Conservation (phyloP, 2,329 filamentous ascomycete species). For the Aspergillus quadricinctus region DNA sequence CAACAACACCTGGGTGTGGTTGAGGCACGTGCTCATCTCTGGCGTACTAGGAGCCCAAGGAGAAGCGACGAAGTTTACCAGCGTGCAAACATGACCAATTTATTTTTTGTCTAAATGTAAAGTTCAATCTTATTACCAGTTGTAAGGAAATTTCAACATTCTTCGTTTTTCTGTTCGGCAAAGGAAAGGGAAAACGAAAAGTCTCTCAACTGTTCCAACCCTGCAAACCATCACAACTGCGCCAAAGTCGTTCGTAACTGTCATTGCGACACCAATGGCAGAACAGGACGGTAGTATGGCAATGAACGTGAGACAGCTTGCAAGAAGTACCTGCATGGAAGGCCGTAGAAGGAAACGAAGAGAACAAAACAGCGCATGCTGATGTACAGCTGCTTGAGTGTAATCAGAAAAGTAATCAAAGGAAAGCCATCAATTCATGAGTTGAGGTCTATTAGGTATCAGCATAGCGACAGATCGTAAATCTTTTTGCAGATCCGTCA, state of each 20-base stretch:
- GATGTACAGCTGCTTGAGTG: neutral
- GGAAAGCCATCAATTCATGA: constrained; percentile 18
- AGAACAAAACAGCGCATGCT: neutral
- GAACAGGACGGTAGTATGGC: neutral
- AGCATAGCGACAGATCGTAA: constrained; percentile 24
- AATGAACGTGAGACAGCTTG: neutral
- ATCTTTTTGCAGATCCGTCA: constrained; percentile 21
- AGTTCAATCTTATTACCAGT: neutral
- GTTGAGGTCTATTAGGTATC: constrained; percentile 29
- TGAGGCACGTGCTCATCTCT: neutral
- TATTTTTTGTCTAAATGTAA: neutral
- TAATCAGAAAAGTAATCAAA: constrained; percentile 7
- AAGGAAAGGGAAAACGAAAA: neutral
- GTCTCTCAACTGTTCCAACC: neutral
- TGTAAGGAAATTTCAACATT: neutral
- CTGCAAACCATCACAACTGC: neutral
- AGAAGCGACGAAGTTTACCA: neutral
- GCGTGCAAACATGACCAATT: neutral
- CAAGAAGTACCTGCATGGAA: neutral
- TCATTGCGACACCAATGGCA: neutral
- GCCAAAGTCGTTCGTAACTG: neutral
- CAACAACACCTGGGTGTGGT: neutral
- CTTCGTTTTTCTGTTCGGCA: neutral
- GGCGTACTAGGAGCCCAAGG: neutral
- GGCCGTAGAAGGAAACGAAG: neutral